Evolutionary conservation across 768 basidiomycete species (phyloP), one percentile per base, ranked within the genome.

Genomic region (Cystofilobasidium bisporidii): DNA sequence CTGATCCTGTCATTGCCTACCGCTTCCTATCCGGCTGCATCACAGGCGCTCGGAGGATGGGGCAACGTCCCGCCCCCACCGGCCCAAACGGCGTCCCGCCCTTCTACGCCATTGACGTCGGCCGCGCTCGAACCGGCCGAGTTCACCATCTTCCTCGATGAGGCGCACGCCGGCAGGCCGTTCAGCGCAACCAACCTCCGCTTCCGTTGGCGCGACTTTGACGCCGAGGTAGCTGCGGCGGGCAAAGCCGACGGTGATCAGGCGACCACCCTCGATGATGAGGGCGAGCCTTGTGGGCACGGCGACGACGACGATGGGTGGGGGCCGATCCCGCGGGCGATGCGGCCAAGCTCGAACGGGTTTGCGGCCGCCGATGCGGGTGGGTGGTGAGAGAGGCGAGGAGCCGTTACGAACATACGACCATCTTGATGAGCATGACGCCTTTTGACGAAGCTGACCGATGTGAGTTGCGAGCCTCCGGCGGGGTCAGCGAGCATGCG

Each of bases 41-140:
- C 14, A 26, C 55, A 68, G 67, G 67, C 67, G 4, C 55, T 68
- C 1, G 67, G 67, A 22, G 67, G 67, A 2, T 68, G 55, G 41
- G 61, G 67, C 10, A 61, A 63, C 61, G 67, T 68, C 10, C 33
- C 61, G 14, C 45, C n/a, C 12, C 41, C 67, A 9, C 14, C 47
- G 3, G 43, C 45, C 5, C 10, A 3, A 14, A 9, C 47, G 5
- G 22, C 47, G 9, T 48, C 53, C 2, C 53, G 43, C 14, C 43
- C 43, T 8, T 17, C 43, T 8, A 43, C 43, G 20, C 43, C 43
- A 15, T 3, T 17, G 43, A 30, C 53, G 28, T 28, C 53, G 6
- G 18, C 28, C 28, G 28, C 28, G 14, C 26, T 56, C 12, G 50
- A 28, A 26, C 53, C 30, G 11, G 26, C 28, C 3, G 53, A 56